phyloP scores from a whole-genome alignment of 345 rosid species.

The Hevea brasiliensis region DNA sequence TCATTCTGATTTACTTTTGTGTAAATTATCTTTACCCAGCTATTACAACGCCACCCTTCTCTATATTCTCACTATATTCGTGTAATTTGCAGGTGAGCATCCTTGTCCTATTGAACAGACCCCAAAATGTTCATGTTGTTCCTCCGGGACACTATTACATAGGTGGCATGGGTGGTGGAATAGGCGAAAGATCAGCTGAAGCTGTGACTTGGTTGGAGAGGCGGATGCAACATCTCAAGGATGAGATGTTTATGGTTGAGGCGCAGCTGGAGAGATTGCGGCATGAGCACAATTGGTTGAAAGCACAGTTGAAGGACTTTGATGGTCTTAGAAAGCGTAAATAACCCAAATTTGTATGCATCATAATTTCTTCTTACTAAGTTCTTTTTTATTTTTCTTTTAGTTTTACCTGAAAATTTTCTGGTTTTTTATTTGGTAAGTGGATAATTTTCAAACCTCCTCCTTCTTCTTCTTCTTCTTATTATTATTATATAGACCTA shows the following conservation, averaged over 20 bases:
- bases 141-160: conserved; percentile 34
- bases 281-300: conserved; percentile 53
- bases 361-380: neutral
- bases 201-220: conserved; percentile 66
- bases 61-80: neutral
- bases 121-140: conserved; percentile 47
- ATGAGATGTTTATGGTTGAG: conserved; percentile 77
- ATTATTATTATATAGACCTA: too few species aligned
- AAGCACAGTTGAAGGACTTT: conserved; percentile 51
- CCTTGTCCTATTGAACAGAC: conserved; percentile 64
- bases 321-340: conserved; percentile 26
- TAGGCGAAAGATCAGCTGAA: conserved; percentile 42
- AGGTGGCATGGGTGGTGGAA: conserved; percentile 10
- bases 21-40: neutral
- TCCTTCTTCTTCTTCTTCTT: too few species aligned
- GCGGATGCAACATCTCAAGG: conserved; percentile 67
- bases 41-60: neutral
- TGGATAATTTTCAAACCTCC: too few species aligned
- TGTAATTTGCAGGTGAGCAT: conserved; percentile 58
- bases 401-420: neutral
- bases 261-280: conserved; percentile 70
- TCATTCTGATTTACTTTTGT: neutral
- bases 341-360: neutral
- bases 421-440: neutral
- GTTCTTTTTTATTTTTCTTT: too few species aligned